Conservation (phyloP, 2,329 filamentous ascomycete species). For the Juglanconis sp. region DNA sequence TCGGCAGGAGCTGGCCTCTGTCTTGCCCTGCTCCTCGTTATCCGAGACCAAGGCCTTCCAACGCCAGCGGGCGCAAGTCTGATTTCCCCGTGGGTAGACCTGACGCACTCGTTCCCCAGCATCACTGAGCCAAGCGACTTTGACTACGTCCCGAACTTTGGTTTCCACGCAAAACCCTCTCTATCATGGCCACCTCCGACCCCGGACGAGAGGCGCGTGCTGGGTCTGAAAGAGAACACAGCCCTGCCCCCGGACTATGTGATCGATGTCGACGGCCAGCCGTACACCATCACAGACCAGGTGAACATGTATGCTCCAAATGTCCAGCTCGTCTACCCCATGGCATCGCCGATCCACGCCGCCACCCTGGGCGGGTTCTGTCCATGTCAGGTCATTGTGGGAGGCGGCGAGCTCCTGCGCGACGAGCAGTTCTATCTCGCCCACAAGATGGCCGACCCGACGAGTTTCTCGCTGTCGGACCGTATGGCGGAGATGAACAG, state of each 20-base stretch:
- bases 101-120: neutral
- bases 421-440: neutral
- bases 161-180: neutral
- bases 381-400: neutral
- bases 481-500: neutral
- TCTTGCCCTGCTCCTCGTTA: neutral
- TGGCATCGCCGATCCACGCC: neutral
- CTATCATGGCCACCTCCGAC: neutral
- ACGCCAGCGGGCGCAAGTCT: neutral
- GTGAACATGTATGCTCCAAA: neutral
- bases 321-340: neutral
- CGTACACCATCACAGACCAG: neutral
- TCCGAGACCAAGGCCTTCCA: neutral
- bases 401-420: neutral
- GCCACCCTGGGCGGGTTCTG: neutral
- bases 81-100: neutral
- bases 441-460: neutral
- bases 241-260: neutral
- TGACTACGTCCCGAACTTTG: neutral
- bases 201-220: neutral
- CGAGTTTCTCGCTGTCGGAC: neutral
- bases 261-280: neutral
- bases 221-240: neutral
- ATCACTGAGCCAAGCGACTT: neutral
- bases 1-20: neutral